Conservation (phyloP, 1,139 yeast genomes). For the Candida neerlandica region DNA sequence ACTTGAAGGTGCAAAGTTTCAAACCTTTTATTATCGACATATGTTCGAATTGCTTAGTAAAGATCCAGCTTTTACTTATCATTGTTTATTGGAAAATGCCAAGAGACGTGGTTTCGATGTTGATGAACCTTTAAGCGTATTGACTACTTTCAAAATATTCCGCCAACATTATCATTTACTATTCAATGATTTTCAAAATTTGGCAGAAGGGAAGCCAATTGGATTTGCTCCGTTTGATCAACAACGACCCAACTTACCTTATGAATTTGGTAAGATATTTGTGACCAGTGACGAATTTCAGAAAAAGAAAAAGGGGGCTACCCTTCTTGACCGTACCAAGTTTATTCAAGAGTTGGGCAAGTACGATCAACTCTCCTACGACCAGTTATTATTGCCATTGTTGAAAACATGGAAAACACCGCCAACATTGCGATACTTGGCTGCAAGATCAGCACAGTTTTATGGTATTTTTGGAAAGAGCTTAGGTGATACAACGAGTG, state of each 20-base stretch:
- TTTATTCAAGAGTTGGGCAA: slow-evolving; percentile 14
- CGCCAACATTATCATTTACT: slow-evolving; percentile 35
- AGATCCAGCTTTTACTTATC: slow-evolving; percentile 26
- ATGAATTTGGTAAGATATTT: slow-evolving; percentile 12
- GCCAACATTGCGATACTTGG: slow-evolving; percentile 57
- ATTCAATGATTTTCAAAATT: slow-evolving; percentile 43
- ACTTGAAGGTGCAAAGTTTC: slow-evolving; percentile 50
- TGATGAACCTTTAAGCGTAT: slow-evolving; percentile 50
- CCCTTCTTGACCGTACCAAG: neutral
- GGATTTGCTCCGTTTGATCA: slow-evolving; percentile 46
- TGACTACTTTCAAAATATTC: slow-evolving; percentile 37
- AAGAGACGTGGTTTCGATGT: slow-evolving; percentile 45
- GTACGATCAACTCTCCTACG: slow-evolving; percentile 19
- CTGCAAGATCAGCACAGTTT: slow-evolving; percentile 56
- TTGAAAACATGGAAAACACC: slow-evolving; percentile 51
- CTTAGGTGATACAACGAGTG: slow-evolving; percentile 37
- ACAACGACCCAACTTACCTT: slow-evolving; percentile 6
- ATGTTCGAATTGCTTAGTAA: slow-evolving; percentile 41
- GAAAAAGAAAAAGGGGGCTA: slow-evolving; percentile 9
- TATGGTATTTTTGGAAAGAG: slow-evolving; percentile 37
- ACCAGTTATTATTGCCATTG: slow-evolving; percentile 18
- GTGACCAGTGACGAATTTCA: slow-evolving; percentile 10
- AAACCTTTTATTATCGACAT: slow-evolving; percentile 57
- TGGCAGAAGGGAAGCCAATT: slow-evolving; percentile 49
- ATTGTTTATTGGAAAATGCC: slow-evolving; percentile 48